Evolutionary conservation across 306 rosid genomes (phyloP), one percentile per base, ranked within the genome.

Genomic region (Vigna unguiculata): DNA sequence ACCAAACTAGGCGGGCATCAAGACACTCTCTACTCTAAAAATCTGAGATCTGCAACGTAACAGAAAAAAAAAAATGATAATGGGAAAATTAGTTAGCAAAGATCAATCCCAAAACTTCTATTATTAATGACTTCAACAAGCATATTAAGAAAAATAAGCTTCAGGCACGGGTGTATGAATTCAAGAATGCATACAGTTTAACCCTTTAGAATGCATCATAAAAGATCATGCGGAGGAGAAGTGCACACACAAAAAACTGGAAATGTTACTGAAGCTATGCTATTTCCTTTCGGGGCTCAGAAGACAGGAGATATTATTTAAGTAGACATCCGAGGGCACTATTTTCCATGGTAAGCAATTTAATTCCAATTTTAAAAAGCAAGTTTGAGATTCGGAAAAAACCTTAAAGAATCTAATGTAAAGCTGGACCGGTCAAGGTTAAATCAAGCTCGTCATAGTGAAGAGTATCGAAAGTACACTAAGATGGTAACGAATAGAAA

Each of bases 1-100:
- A n/a, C 28, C 73, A 74, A 57, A 72, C 73, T 74, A 62, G 34
- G 64, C 69, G 54, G 40, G 48, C 66, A 12, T 48, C 75, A 19
- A 45, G 71, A 74, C 78, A 51, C 61, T 75, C 46, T 77, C 85
- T 84, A 84, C 74, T 43, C 83, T 72, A 77, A 77, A 51, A n/a
- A 53, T 64, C 75, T 78, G 73, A 69, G 8, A 73, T 34, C 81
- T 81, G 85, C 78, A 45, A 69, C 54, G 6, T 22, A 6, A 48
- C 48, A 75, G 5, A n/a, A 30, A 76, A 75, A 5, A 21, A 21
- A 76, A 79, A 54, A 13, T 62, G 22, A 66, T 4, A 10, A 75
- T 3, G 49, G 15, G 9, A 8, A 14, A 32, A 64, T 1, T 20
- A 38, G 67, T 84, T 49, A 76, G 77, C 14, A 25, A 12, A 45